phyloP scores from a whole-genome alignment of 495 filamentous ascomycete genomes.

The Xylaria grammica region DNA sequence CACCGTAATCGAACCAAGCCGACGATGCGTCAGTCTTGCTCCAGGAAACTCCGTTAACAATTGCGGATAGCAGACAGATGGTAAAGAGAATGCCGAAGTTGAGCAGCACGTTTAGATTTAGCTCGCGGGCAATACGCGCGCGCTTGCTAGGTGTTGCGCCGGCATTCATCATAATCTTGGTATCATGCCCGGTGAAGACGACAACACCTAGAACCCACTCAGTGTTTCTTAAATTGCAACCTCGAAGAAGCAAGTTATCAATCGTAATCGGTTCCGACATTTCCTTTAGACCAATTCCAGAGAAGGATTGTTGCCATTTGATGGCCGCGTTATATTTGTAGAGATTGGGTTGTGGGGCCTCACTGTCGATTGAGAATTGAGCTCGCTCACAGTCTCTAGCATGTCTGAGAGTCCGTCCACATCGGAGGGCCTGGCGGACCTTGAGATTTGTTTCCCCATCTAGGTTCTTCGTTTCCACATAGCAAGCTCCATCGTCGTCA shows the following conservation, averaged over 20 bases:
- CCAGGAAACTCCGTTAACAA: conserved; percentile 88
- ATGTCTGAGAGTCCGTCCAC: conserved; percentile 82
- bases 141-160: conserved; percentile 97
- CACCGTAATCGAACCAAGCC: conserved; percentile 84
- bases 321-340: conserved; percentile 92
- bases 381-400: conserved; percentile 89
- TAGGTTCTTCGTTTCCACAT: conserved; percentile 97
- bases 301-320: conserved; percentile 79
- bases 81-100: conserved; percentile 90
- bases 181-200: conserved; percentile 93
- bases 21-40: conserved; percentile 71
- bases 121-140: conserved; percentile 83
- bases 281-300: conserved; percentile 63
- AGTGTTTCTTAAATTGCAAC: conserved; percentile 92
- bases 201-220: conserved; percentile 98
- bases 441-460: conserved; percentile 99
- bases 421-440: conserved; percentile 87
- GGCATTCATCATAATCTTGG: conserved; percentile 99
- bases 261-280: conserved; percentile 94
- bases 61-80: conserved; percentile 87
- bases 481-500: conserved; percentile 92
- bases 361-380: conserved; percentile 88
- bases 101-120: conserved; percentile 97
- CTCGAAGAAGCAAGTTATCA: conserved; percentile 92
- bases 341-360: conserved; percentile 88